phyloP scores from a whole-genome alignment of 805 yeast genomes.

The Pichia rugopelliculosa region DNA sequence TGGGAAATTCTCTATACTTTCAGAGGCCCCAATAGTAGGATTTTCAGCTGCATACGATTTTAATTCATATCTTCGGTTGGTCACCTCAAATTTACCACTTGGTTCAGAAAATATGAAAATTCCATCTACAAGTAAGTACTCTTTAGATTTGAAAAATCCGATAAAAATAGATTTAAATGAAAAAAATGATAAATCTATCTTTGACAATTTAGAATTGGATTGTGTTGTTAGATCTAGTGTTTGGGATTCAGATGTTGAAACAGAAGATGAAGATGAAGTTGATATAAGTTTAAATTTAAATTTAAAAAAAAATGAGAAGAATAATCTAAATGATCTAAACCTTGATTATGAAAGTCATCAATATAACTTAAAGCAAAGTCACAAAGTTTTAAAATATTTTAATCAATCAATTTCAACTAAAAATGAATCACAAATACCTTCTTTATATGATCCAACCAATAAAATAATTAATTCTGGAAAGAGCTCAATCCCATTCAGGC shows the following conservation, averaged over 20 bases:
- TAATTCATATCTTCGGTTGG: slow-evolving; percentile 20
- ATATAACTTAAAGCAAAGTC: not conserved
- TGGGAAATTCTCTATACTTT: slow-evolving; percentile 1
- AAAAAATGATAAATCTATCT: slow-evolving; percentile 4
- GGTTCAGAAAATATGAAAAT: not conserved
- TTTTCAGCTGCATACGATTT: slow-evolving; percentile 18
- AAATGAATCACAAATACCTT: not conserved
- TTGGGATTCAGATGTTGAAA: slow-evolving; percentile 12
- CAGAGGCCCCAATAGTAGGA: not conserved
- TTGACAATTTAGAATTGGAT: slow-evolving; percentile 12
- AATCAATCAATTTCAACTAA: not conserved
- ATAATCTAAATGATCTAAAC: not conserved
- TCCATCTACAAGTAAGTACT: not conserved
- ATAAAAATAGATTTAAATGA: slow-evolving; percentile 5
- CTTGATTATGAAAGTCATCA: not conserved
- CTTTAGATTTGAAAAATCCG: slow-evolving; percentile 6
- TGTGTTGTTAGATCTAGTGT: slow-evolving; percentile 14
- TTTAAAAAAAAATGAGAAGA: not conserved
- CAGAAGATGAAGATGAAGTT: slow-evolving; percentile 11
- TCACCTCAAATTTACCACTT: slow-evolving; percentile 15
- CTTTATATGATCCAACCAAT: slow-evolving; percentile 3
- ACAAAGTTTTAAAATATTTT: not conserved
- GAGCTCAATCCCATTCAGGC: not conserved
- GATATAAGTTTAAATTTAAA: slow-evolving; percentile 23
- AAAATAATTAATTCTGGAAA: not conserved